Base-by-base conservation (phyloP, 345 rosid genomes). In the Draba incana region DNA sequence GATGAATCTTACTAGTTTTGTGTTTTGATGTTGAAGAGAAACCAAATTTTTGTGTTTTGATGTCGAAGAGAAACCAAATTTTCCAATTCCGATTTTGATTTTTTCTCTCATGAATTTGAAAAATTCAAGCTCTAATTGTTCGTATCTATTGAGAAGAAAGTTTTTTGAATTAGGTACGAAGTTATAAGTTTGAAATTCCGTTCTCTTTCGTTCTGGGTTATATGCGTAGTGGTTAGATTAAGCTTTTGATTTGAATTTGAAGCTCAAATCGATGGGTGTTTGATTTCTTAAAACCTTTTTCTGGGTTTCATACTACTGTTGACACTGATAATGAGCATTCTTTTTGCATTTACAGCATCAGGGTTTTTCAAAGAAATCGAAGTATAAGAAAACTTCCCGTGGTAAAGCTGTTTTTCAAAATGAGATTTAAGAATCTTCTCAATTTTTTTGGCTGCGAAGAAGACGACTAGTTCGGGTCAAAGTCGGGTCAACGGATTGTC, bases 351-450 rank as follows among this genome's bases (percentile, higher is more conserved):
- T 4, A 2, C 30, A 48, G 46, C 39, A 59, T 45, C 23, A 44
- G 28, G 39, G 8, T 68, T 46, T 20, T 23, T 75, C 92, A 41
- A 86, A 78, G 63, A 89, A 84, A 62, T 81, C 91, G 13, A 85
- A 78, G 77, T 78, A 79, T 78, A 86, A 75, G 84, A 83, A 80
- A 69, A 69, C 75, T 59, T 62, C 92, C 23, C 72, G 79, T 70
- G 25, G 58, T 68, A 82, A 76, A 68, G 87, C 77, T 46, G 82
- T 70, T 55, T 63, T 81, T 60, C 65, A 20, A 20, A 20, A 20
- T 20, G 20, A 20, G 20, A 20, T 20, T 20, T 20, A 20, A 20
- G 20, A 20, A 20, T 20, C 20, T 20, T 20, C 20, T 20, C 20
- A 20, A 20, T 20, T 20, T 20, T 20, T 20, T 20, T 20, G 20